phyloP scores from a whole-genome alignment of 805 yeast genomes.

The Yarrowia sp. region DNA sequence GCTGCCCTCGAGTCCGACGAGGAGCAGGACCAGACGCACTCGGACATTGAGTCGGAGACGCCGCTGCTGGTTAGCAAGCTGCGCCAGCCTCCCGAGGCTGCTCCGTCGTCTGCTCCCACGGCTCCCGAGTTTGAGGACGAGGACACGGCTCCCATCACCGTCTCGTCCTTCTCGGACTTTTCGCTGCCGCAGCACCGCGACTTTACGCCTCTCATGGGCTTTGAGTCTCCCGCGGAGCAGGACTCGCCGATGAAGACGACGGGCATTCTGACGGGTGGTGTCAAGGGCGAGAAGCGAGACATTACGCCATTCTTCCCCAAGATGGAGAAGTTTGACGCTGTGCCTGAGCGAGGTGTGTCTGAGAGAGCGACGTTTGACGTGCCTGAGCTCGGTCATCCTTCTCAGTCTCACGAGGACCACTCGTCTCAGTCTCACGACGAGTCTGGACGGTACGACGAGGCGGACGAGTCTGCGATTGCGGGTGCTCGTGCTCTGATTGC shows the following conservation, averaged over 20 bases:
- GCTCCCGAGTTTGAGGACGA: conserved; percentile 1
- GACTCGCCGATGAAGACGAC: conserved; percentile 20
- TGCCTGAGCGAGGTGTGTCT: no score
- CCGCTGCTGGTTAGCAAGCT: conserved; percentile 11
- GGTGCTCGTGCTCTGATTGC: not conserved
- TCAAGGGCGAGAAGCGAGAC: conserved; percentile 15
- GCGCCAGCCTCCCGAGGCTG: not conserved
- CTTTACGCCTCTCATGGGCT: conserved; percentile 21
- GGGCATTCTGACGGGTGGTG: not conserved
- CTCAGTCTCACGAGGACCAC: no score
- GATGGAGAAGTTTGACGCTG: not conserved
- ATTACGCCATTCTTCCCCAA: conserved; percentile 18
- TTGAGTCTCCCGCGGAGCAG: conserved; percentile 16
- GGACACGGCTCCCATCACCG: not conserved
- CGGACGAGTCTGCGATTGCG: not conserved
- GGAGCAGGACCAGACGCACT: not conserved
- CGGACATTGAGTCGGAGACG: not conserved
- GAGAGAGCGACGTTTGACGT: no score
- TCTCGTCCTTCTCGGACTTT: conserved; percentile 1
- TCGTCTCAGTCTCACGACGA: not conserved
- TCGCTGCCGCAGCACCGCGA: conserved; percentile 11
- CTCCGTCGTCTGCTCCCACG: no score
- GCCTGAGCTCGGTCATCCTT: no score
- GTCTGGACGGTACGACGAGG: not conserved
- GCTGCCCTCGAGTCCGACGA: not conserved